phyloP scores from a whole-genome alignment of 306 rosid genomes.

The Fagus sylvatica region DNA sequence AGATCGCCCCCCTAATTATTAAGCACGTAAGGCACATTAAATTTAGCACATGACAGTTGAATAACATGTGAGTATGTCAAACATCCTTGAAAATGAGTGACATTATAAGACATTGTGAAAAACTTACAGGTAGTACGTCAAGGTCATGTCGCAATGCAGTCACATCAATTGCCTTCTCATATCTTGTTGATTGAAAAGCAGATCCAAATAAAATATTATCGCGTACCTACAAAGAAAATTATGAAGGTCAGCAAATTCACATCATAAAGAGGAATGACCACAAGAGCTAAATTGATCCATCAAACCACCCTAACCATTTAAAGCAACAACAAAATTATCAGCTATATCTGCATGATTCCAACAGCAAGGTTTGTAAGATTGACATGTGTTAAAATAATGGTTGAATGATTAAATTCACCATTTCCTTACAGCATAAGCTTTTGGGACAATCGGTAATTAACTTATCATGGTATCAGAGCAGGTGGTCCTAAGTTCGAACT shows the following conservation, averaged over 20 bases:
- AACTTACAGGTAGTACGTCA: slow-evolving; percentile 73
- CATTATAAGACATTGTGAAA: slow-evolving; percentile 21
- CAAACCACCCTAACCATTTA: not conserved
- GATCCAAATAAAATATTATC: slow-evolving; percentile 89
- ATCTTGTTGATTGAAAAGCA: slow-evolving; percentile 54
- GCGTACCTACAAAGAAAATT: slow-evolving; percentile 55
- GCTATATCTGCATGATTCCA: not conserved
- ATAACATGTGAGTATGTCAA: not conserved
- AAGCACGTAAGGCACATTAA: slow-evolving; percentile 23
- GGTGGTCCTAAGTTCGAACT: too few relatives aligned
- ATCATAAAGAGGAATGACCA: not conserved
- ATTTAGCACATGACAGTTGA: slow-evolving; percentile 33
- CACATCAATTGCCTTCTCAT: slow-evolving; percentile 65
- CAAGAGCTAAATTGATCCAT: not conserved
- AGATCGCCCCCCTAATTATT: slow-evolving; percentile 58
- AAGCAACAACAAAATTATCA: not conserved
- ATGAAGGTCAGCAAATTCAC: slow-evolving; percentile 1
- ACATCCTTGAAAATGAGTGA: not conserved
- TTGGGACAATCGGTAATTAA: too few relatives aligned
- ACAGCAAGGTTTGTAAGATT: not conserved
- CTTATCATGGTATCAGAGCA: too few relatives aligned
- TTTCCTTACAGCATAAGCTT: too few relatives aligned
- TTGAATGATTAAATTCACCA: too few relatives aligned
- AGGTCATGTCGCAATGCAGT: slow-evolving; percentile 77
- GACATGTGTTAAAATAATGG: too few relatives aligned